Evolutionary conservation across 768 basidiomycete species (phyloP), one percentile per base, ranked within the genome.

Genomic region (Psilocybe tampanensis): DNA sequence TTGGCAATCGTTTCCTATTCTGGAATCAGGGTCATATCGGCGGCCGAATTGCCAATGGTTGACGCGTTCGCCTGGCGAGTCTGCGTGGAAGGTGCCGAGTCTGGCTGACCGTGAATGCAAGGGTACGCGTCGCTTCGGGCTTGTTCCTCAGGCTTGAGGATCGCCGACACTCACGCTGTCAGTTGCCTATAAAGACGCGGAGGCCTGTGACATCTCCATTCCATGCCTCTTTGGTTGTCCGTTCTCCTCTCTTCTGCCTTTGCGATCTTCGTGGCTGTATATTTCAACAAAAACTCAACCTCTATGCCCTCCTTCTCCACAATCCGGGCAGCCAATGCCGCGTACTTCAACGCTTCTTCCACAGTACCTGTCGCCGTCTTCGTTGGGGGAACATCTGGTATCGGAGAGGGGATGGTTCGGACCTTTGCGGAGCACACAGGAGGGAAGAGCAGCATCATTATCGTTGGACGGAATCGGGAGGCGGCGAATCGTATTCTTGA

Each of bases 401-500:
- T 81, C 34, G 83, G 83, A 1, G 72, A 77, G 48, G 76, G 74
- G 7, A 78, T 80, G 64, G 81, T 80, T 0, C 68, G 76, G 44
- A 69, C 74, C 6, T 77, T 84, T 49, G 81, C 79, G 7, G 66
- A 70, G 9, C 68, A 78, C 61, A 78, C 80, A 0, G 75, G 80
- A 21, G 82, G 84, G 17, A 77, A 79, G 53, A 75, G 77, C 22
- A 75, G 80, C 59, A 82, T 86, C 65, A 66, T 85, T 60, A 72
- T 86, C 61, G 73, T 81, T 26, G 84, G 83, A 0, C 75, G 82
- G 11, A 84, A 83, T 68, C 72, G 73, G 44, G 67, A 58, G 15
- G 79, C 83, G 5, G 84, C 81, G 1, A 74, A 82, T 32, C 52
- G 64, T 18, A 76, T 82, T 59, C 70, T 86, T 54, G 72, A 76